Evolutionary conservation across 169 alveolate species (phyloP).

Genomic region (Plasmodium berghei): DNA sequence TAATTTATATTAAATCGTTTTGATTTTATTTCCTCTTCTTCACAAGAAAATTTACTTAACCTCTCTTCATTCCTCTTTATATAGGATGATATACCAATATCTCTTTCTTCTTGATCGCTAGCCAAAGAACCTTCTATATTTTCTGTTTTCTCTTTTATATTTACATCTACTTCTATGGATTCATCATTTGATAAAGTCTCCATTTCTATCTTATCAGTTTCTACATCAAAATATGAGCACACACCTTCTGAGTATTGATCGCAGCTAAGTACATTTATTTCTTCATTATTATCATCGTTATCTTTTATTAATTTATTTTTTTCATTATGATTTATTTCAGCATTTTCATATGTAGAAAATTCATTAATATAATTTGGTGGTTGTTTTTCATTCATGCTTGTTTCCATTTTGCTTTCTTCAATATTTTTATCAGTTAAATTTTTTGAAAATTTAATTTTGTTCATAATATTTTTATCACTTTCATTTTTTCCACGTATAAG

Average conservation of each 20-base stretch:
- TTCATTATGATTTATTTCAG: not conserved
- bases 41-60: not conserved
- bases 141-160: not conserved
- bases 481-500: not conserved
- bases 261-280: not conserved
- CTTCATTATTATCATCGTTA: not conserved
- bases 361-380: not conserved
- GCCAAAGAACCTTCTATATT: not conserved
- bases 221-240: slow-evolving; percentile 2
- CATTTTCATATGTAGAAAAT: not conserved
- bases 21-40: slow-evolving; percentile 12
- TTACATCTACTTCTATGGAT: not conserved
- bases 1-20: slow-evolving; percentile 54
- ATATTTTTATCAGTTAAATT: not conserved
- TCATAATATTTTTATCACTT: not conserved
- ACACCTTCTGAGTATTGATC: not conserved
- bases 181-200: not conserved
- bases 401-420: not conserved
- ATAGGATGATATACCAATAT: not conserved
- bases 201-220: not conserved
- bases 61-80: not conserved
- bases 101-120: not conserved
- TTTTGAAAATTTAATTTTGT: not conserved
- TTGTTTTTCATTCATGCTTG: not conserved
- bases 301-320: not conserved